Conservation (phyloP, 176 grass and related monocot genomes). For the Dactylis glomerata region DNA sequence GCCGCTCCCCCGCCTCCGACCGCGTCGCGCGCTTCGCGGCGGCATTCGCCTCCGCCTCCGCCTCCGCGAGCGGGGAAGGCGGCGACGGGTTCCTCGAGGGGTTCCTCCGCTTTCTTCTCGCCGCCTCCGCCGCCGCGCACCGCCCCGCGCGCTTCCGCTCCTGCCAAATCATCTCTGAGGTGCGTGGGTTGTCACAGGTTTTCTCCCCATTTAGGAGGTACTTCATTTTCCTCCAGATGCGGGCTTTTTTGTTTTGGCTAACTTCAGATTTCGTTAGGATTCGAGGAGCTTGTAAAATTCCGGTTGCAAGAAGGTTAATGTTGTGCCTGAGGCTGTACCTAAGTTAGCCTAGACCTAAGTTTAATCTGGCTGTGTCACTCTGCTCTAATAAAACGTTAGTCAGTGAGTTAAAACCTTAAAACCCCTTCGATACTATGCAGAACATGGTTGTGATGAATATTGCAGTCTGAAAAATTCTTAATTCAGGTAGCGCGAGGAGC, state of each 20-base stretch:
- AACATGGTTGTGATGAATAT: not conserved
- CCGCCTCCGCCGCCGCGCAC: constrained; percentile 43
- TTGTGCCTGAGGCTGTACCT: not conserved
- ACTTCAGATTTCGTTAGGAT: not conserved
- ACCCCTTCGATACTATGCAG: not conserved
- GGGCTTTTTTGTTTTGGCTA: not conserved
- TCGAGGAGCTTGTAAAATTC: not conserved
- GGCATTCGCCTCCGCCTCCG: constrained; percentile 50
- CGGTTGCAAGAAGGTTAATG: not conserved
- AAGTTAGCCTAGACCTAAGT: not conserved
- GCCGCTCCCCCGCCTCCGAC: constrained; percentile 54
- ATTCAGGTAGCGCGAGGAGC: not conserved
- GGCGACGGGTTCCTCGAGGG: constrained; percentile 63
- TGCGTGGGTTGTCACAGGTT: not conserved
- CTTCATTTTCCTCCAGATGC: not conserved
- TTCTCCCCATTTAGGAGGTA: not conserved
- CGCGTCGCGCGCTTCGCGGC: constrained; percentile 55
- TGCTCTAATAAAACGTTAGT: not conserved
- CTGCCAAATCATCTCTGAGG: constrained; percentile 87
- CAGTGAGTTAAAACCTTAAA: not conserved
- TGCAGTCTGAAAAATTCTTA: not conserved
- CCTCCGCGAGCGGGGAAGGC: not conserved
- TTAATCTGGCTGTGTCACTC: not conserved
- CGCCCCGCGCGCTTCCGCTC: constrained; percentile 62
- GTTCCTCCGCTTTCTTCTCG: constrained; percentile 68